Evolutionary conservation across 768 basidiomycete genomes (phyloP), one percentile per base, ranked within the genome.

Genomic region (Hortiboletus flavorubellus): DNA sequence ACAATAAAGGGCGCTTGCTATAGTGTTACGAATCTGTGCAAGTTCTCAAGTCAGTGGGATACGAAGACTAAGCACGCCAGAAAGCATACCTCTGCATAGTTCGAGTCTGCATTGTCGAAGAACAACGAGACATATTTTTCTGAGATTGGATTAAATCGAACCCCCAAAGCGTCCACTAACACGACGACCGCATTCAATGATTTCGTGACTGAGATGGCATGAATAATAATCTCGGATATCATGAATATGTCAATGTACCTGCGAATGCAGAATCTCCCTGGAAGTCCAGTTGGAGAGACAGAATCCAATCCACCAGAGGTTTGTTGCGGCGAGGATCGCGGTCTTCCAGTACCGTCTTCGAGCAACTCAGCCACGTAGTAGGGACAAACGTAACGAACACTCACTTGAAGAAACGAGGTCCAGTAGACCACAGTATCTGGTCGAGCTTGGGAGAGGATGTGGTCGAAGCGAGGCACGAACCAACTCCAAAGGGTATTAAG

Each of bases 241-340:
- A 21, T 18, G 45, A 18, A 58, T 40, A 40, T 33, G 37, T 33
- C 18, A 34, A 75, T 83, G 66, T 73, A 90, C 92, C 87, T 59
- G 86, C 81, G 68, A 97, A 97, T 3, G 91, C 90, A 30, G 92
- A 96, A 59, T 91, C 89, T 44, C 86, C 82, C 35, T 82, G 80
- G 68, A 95, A 91, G 59, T 97, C 93, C 5, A 93, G 74, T 2
- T 89, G 86, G 3, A 93, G 76, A 18, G 80, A 75, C 33, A 89
- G 65, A 53, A 93, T 83, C 84, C 90, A 95, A 58, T 89, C 80
- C 18, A 93, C 77, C 38, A 97, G 66, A 11, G 82, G 80, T 55
- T 83, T 73, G 59, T 82, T 84, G 21, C 93, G 81, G 23, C 93
- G 86, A 39, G 91, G 91, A 73, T 97, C 93, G 26, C 88, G 80